Evolutionary conservation across 2,329 filamentous ascomycete genomes (phyloP).

Genomic region (Paecilomyces dactylethromorphus): DNA sequence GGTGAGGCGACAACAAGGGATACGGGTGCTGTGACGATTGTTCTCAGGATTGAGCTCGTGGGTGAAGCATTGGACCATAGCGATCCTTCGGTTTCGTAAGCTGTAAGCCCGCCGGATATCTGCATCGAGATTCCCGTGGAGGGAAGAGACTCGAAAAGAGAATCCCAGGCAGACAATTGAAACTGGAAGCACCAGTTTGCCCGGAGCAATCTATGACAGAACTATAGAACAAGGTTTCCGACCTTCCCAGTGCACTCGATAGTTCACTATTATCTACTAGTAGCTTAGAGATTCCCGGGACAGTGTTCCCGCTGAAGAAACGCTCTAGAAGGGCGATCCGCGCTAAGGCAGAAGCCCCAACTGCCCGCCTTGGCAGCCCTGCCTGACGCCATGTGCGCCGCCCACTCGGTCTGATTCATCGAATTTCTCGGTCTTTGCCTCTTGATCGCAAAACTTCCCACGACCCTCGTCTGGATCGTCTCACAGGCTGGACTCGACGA

Average conservation of each 20-base stretch:
- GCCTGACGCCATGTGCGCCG: not conserved
- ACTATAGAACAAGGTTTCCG: not conserved
- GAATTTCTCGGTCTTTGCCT: not conserved
- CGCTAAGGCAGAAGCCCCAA: too few species aligned
- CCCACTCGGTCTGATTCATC: not conserved
- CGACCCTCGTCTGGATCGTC: not conserved
- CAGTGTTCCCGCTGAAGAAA: not conserved
- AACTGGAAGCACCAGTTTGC: not conserved
- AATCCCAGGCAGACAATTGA: not conserved
- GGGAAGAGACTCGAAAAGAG: not conserved
- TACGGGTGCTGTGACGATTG: not conserved
- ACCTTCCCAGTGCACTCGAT: not conserved
- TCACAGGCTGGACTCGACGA: not conserved
- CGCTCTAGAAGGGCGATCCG: not conserved
- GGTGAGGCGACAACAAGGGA: not conserved
- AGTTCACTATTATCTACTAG: too few species aligned
- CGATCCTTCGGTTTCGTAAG: not conserved
- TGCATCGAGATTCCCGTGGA: not conserved
- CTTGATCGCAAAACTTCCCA: not conserved
- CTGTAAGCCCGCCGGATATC: not conserved
- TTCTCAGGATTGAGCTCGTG: not conserved
- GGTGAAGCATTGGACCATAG: not conserved
- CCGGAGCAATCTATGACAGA: not conserved
- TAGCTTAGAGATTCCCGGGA: too few species aligned
- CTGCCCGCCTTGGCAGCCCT: not conserved